phyloP scores from a whole-genome alignment of 2,329 filamentous ascomycete species.

The Trichothecium sympodiale region DNA sequence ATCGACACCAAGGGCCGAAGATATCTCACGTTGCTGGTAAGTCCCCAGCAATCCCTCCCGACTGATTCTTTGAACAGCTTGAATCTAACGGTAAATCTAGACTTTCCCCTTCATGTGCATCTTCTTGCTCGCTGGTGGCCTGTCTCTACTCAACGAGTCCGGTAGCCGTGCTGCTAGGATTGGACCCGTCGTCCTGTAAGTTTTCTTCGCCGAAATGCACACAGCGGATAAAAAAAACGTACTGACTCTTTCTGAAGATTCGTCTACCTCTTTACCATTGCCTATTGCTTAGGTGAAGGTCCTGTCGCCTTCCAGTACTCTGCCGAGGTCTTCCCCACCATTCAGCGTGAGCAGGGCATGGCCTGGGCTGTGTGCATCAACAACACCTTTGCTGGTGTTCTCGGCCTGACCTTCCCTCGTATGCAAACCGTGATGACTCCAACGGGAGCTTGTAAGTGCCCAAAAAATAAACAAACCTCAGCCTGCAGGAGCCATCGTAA shows the following conservation, averaged over 20 bases:
- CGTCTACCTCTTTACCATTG: constrained; percentile 24
- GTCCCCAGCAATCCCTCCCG: neutral
- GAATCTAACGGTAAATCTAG: neutral
- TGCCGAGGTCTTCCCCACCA: constrained; percentile 25
- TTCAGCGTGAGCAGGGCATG: constrained; percentile 26
- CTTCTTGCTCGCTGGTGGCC: constrained; percentile 19
- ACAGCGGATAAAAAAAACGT: neutral
- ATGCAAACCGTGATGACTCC: constrained; percentile 19
- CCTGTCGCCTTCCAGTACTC: constrained; percentile 26
- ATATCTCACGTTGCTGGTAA: constrained; percentile 11
- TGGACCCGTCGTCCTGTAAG: constrained; percentile 18
- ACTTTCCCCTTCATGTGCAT: constrained; percentile 22
- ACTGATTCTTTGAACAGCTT: rapidly evolving
- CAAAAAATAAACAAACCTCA: no score
- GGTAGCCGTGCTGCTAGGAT: constrained; percentile 12
- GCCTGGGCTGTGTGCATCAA: constrained; percentile 26
- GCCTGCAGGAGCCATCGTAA: no score
- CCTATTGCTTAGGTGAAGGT: constrained; percentile 23
- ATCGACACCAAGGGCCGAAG: constrained; percentile 15
- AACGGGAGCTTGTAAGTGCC: constrained; percentile 16
- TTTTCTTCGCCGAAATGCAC: neutral
- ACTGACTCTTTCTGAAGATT: constrained; percentile 12
- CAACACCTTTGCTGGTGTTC: constrained; percentile 14
- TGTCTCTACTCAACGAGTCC: constrained; percentile 16
- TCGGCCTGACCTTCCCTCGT: constrained; percentile 20